Evolutionary conservation across 768 basidiomycete genomes (phyloP).

Genomic region (Tylopilus plumbeoviolaceoides): DNA sequence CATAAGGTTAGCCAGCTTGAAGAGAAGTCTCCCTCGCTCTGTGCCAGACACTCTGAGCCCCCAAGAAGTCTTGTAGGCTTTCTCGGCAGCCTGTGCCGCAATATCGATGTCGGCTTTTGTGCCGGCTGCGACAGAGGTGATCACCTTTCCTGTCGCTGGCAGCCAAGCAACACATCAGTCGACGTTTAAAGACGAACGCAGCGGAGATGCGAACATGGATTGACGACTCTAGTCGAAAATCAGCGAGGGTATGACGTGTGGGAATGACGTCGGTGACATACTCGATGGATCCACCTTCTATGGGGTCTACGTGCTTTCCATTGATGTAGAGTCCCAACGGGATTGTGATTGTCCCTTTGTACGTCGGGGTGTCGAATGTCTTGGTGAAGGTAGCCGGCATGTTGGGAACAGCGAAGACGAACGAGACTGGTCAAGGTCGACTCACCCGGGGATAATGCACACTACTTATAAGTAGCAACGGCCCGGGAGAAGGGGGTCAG

Average conservation of each 20-base stretch:
- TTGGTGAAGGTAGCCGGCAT: conserved; percentile 42
- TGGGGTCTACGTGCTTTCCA: conserved; percentile 47
- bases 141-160: conserved; percentile 5
- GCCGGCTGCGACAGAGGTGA: conserved; percentile 8
- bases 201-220: conserved; percentile 39
- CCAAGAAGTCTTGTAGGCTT: conserved; percentile 7
- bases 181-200: neutral
- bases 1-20: conserved; percentile 5
- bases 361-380: conserved; percentile 50
- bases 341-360: conserved; percentile 53
- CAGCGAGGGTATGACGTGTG: neutral
- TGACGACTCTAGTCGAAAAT: conserved; percentile 42
- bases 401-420: neutral
- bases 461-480: no score
- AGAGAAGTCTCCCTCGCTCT: no score
- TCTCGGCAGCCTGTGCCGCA: conserved; percentile 2
- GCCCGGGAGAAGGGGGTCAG: no score
- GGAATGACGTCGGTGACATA: conserved; percentile 30
- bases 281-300: conserved; percentile 56
- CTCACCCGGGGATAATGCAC: no score
- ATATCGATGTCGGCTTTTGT: conserved; percentile 8
- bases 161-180: conserved; percentile 23
- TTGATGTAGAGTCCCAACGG: conserved; percentile 69
- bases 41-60: conserved; percentile 5
- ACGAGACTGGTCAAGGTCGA: no score